Evolutionary conservation across 495 filamentous ascomycete genomes (phyloP).

Genomic region (Geoglossum glabrum): DNA sequence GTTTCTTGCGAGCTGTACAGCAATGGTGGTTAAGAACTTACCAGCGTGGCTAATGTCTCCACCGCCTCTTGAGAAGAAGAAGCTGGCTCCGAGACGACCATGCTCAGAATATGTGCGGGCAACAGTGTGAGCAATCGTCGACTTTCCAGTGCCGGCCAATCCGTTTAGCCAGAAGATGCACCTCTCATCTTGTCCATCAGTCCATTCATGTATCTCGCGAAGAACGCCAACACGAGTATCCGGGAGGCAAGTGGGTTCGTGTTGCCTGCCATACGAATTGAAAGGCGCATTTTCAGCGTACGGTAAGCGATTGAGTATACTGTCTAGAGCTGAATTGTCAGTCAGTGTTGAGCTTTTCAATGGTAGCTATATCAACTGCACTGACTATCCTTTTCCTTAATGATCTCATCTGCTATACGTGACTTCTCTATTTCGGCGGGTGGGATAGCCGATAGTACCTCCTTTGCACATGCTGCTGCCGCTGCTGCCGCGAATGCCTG

Average conservation of each 20-base stretch:
- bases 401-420: too few relatives aligned
- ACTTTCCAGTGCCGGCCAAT: slow-evolving; percentile 26
- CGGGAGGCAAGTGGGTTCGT: slow-evolving; percentile 12
- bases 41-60: slow-evolving; percentile 9
- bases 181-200: slow-evolving; percentile 3
- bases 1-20: not conserved
- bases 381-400: too few relatives aligned
- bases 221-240: slow-evolving; percentile 20
- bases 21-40: slow-evolving; percentile 8
- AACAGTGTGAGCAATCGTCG: slow-evolving; percentile 8
- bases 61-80: slow-evolving; percentile 6
- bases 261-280: not conserved
- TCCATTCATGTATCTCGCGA: slow-evolving; percentile 17
- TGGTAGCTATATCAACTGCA: too few relatives aligned
- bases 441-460: not conserved
- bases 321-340: too few relatives aligned
- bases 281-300: not conserved
- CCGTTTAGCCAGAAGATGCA: slow-evolving; percentile 26
- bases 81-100: slow-evolving; percentile 5
- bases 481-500: slow-evolving; percentile 9
- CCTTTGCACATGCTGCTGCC: slow-evolving; percentile 10
- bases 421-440: too few relatives aligned
- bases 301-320: not conserved
- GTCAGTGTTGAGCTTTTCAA: too few relatives aligned
- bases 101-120: slow-evolving; percentile 6